Evolutionary conservation across 176 grass and related monocot genomes (phyloP).

Genomic region (Phoenix roebelenii): DNA sequence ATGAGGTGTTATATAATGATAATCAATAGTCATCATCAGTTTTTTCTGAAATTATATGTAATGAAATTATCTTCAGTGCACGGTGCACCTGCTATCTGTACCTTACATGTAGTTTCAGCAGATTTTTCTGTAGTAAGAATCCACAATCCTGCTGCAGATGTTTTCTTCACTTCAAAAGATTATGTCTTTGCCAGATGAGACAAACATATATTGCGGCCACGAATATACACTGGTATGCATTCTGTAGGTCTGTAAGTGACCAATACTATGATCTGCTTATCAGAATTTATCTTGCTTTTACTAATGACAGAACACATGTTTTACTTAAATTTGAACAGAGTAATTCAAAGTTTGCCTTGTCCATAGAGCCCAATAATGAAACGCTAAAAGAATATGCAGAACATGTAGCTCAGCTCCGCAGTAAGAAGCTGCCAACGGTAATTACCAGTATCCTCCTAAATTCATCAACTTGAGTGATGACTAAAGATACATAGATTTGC

Average conservation of each 20-base stretch:
- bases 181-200: constrained; percentile 73
- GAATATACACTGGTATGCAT: constrained; percentile 83
- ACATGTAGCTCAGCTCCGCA: constrained; percentile 48
- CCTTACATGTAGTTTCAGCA: background rate
- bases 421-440: constrained; percentile 87
- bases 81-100: too few species aligned
- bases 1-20: too few species aligned
- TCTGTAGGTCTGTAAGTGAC: background rate
- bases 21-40: too few species aligned
- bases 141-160: constrained; percentile 59
- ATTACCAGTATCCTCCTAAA: background rate
- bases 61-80: too few species aligned
- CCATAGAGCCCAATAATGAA: constrained; percentile 85
- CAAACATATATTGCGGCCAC: constrained; percentile 87
- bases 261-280: background rate
- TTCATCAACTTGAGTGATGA: background rate
- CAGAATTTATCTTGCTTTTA: constrained; percentile 15
- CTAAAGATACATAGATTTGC: background rate
- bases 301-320: constrained; percentile 9
- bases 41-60: too few species aligned
- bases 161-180: constrained; percentile 73
- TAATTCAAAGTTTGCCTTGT: constrained; percentile 91
- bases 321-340: constrained; percentile 26
- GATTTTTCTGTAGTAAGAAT: background rate
- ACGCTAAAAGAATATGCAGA: constrained; percentile 80